phyloP scores from a whole-genome alignment of 441 rosid genomes.

The Brassica balearica region DNA sequence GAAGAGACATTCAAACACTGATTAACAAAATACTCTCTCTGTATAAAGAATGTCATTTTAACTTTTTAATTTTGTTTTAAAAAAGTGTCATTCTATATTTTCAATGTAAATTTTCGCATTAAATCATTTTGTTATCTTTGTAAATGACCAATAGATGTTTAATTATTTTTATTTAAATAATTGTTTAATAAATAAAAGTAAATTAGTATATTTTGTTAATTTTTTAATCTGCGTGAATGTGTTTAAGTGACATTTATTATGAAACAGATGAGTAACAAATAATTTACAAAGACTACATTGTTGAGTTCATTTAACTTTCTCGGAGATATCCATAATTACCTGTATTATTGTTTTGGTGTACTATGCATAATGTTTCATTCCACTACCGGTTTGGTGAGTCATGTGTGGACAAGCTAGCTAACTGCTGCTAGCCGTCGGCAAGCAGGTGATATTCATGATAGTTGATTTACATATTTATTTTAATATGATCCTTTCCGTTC shows the following conservation, averaged over 20 bases:
- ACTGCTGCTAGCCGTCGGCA: background rate
- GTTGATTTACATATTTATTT: background rate
- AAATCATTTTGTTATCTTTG: too few relatives aligned
- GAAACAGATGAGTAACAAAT: background rate
- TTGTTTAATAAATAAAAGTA: too few relatives aligned
- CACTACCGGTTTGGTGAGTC: background rate
- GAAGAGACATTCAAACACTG: background rate
- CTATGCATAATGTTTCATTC: constrained; percentile 12
- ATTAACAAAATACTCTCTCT: too few relatives aligned
- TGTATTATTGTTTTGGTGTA: background rate
- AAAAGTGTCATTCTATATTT: too few relatives aligned
- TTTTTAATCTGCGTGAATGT: too few relatives aligned
- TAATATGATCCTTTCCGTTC: constrained; percentile 2
- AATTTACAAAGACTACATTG: background rate
- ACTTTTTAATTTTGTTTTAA: too few relatives aligned
- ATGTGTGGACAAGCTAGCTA: constrained; percentile 14
- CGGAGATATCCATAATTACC: background rate
- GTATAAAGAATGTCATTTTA: too few relatives aligned
- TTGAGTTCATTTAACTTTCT: background rate
- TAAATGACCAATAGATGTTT: too few relatives aligned
- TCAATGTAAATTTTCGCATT: too few relatives aligned
- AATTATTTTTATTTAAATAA: too few relatives aligned
- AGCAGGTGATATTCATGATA: constrained; percentile 21
- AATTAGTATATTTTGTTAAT: too few relatives aligned
- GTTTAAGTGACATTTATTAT: too few relatives aligned